Evolutionary conservation across 305 asterid genomes (phyloP), one percentile per base, ranked within the genome.

Genomic region (Solanum aculeatissimum): DNA sequence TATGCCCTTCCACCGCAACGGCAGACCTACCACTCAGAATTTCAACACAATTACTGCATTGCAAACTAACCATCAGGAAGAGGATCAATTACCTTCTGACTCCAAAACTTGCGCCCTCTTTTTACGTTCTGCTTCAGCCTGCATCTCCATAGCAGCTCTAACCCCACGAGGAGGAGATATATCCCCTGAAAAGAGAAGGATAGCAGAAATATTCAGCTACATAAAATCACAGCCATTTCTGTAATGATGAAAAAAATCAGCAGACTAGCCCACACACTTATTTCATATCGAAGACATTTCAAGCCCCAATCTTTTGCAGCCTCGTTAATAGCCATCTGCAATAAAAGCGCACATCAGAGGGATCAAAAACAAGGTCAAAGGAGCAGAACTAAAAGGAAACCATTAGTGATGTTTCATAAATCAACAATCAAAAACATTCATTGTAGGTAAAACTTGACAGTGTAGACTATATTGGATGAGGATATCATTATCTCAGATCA

Each of bases 51-150:
- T 60, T 78, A 83, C 58, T 15, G 68, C 45, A 49, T 49, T 63
- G 40, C 51, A 58, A 72, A 81, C 38, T 72, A 74, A 63, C 25
- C 78, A 68, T 25, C 75, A 51, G 65, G 60, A 54, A 82, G 53
- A 84, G 85, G 83, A 15, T 63, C 38, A 9, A 57, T 72, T 86
- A 93, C 99, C 99, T 93, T 96, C 98, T 55, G 98, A 94, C 88
- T 93, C 98, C 84, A 96, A 83, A 82, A 96, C 88, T 86, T 93
- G 98, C 84, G 98, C 99, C 89, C 99, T 92, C 91, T 87, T 93
- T 87, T 90, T 96, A 38, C 99, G 97, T 87, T 96, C 99, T 66
- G 99, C 99, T 90, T 96, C 99, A 57, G 97, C 99, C 87, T 96
- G 99, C 97, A 96, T 93, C 89, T 93, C 98, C 99, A 96, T 96